phyloP scores from a whole-genome alignment of 495 filamentous ascomycete genomes.

The Podospora pseudoanserina region DNA sequence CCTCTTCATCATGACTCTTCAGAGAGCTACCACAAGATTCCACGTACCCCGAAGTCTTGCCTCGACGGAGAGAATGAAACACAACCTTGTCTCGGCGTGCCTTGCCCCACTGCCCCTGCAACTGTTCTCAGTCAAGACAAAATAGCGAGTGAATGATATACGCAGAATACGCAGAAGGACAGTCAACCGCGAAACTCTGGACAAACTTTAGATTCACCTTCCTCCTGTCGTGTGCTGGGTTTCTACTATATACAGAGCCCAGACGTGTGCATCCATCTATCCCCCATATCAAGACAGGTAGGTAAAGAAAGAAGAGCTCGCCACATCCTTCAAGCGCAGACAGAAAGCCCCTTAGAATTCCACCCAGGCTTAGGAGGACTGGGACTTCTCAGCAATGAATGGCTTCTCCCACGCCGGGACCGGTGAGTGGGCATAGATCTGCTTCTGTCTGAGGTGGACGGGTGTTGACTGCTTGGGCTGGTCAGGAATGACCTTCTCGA shows the following conservation, averaged over 20 bases:
- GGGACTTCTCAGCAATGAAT: slow-evolving; percentile 29
- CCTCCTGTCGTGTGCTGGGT: not conserved
- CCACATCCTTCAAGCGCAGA: not conserved
- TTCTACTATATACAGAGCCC: not conserved
- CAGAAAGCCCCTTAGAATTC: not conserved
- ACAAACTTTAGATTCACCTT: not conserved
- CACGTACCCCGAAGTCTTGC: not conserved
- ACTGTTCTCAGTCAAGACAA: not conserved
- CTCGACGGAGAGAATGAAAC: not conserved
- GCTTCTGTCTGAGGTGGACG: slow-evolving; percentile 75
- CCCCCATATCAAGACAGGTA: not conserved
- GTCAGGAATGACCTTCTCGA: slow-evolving; percentile 88
- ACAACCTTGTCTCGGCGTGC: not conserved
- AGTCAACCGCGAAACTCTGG: not conserved
- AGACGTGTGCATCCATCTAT: not conserved
- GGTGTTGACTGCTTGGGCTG: slow-evolving; percentile 71
- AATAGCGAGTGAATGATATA: not conserved
- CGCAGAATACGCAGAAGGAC: not conserved
- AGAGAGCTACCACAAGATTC: not conserved
- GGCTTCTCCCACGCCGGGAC: slow-evolving; percentile 41
- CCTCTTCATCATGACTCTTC: not conserved
- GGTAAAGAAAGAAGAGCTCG: not conserved
- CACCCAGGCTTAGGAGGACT: slow-evolving; percentile 10
- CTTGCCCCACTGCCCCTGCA: too few relatives aligned
- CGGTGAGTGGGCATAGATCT: slow-evolving; percentile 64